Evolutionary conservation across 2,329 filamentous ascomycete species (phyloP).

Genomic region (Elsinoe australis): DNA sequence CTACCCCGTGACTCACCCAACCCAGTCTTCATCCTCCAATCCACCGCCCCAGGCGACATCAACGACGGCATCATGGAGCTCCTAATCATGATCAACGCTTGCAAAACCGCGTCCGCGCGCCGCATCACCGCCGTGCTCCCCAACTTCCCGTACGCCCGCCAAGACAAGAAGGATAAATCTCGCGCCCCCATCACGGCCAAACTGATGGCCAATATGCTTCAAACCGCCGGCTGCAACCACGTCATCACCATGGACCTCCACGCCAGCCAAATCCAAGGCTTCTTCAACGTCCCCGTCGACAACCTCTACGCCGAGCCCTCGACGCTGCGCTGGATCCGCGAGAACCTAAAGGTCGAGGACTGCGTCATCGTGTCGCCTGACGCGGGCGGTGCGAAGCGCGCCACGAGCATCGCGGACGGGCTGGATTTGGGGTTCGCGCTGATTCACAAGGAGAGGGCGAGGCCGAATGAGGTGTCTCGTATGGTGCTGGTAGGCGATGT

Average conservation of each 20-base stretch:
- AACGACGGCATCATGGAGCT: slow-evolving; percentile 98
- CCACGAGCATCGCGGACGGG: slow-evolving; percentile 85
- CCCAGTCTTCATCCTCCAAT: slow-evolving; percentile 86
- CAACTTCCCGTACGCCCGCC: slow-evolving; percentile 91
- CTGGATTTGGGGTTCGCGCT: slow-evolving; percentile 86
- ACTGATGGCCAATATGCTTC: slow-evolving; percentile 94
- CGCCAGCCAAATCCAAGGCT: slow-evolving; percentile 88
- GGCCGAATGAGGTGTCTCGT: slow-evolving; percentile 82
- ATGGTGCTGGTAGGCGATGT: slow-evolving; percentile 98
- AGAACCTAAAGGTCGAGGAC: slow-evolving; percentile 72
- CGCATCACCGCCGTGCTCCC: slow-evolving; percentile 93
- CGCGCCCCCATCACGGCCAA: slow-evolving; percentile 94
- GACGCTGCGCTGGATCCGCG: slow-evolving; percentile 81
- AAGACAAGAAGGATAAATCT: slow-evolving; percentile 96
- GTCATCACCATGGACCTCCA: slow-evolving; percentile 96
- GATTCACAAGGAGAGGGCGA: slow-evolving; percentile 91
- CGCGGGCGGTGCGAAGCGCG: slow-evolving; percentile 88
- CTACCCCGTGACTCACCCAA: slow-evolving; percentile 31
- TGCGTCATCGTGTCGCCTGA: slow-evolving; percentile 93
- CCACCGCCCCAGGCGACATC: slow-evolving; percentile 88
- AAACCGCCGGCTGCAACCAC: slow-evolving; percentile 86
- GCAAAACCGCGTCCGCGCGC: slow-evolving; percentile 74
- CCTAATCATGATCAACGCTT: slow-evolving; percentile 96
- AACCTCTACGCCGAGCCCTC: slow-evolving; percentile 92
- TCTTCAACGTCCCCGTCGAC: slow-evolving; percentile 77